phyloP scores from a whole-genome alignment of 768 basidiomycete genomes.

The Phanerodontia chrysosporium region DNA sequence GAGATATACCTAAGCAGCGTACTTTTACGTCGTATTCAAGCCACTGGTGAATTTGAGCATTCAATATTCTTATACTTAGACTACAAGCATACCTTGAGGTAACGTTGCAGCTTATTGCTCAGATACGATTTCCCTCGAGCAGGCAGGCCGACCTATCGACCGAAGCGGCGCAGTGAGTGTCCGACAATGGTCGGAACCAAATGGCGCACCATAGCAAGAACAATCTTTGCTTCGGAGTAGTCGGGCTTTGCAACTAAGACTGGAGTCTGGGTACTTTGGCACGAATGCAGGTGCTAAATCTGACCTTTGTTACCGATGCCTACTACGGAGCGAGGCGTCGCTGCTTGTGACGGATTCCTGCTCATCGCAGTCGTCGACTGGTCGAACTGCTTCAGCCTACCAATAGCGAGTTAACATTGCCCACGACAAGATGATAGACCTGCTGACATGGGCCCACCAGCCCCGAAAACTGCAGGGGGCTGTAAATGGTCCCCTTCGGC shows the following conservation, averaged over 20 bases:
- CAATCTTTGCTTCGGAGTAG: constrained; percentile 97
- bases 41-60: constrained; percentile 87
- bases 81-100: constrained; percentile 86
- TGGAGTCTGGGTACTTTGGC: neutral
- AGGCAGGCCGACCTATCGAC: constrained; percentile 83
- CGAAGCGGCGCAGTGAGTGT: neutral
- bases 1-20: neutral
- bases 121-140: constrained; percentile 98
- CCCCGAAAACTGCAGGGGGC: constrained; percentile 59
- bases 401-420: neutral
- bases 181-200: constrained; percentile 4
- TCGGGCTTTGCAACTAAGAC: constrained; percentile 87
- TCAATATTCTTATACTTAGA: no score
- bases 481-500: neutral
- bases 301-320: constrained; percentile 87
- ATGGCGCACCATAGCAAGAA: constrained; percentile 97
- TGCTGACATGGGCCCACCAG: constrained; percentile 70
- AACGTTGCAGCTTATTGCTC: constrained; percentile 95
- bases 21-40: constrained; percentile 96
- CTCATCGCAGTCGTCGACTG: constrained; percentile 69
- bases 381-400: constrained; percentile 77
- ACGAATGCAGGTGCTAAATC: constrained; percentile 3
- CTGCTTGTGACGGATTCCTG: constrained; percentile 64
- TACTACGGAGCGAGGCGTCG: constrained; percentile 78
- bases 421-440: neutral